A percentile compares a stretch with the other conserved stretches of the same genome.
Evolutionary conservation across 805 yeast species (phyloP).

Genomic region (Sugiyamaella boreocaroliniensis): DNA sequence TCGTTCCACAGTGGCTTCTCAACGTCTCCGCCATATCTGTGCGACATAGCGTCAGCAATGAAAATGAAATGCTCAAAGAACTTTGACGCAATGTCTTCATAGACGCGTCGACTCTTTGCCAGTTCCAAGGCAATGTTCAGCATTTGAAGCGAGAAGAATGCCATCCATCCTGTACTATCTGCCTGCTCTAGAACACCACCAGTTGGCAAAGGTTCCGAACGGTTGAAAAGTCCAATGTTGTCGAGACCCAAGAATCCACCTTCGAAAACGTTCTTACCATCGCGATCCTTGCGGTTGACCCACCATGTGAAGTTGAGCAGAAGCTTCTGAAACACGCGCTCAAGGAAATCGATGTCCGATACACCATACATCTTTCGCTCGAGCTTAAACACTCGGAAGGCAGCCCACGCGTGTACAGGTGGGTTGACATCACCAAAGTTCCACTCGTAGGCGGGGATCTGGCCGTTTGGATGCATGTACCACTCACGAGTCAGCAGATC

Average conservation of each 20-base stretch:
- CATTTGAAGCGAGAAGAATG: constrained; percentile 84
- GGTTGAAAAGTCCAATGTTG: constrained; percentile 85
- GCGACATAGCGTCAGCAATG: constrained; percentile 92
- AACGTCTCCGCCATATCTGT: constrained; percentile 41
- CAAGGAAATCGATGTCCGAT: constrained; percentile 76
- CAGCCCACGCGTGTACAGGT: constrained; percentile 96
- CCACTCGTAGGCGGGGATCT: constrained; percentile 96
- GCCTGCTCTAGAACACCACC: constrained; percentile 90
- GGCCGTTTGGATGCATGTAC: constrained; percentile 99
- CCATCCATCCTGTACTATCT: constrained; percentile 98
- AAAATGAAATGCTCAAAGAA: constrained; percentile 87
- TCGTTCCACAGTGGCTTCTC: constrained; percentile 83
- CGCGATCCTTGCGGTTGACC: constrained; percentile 85
- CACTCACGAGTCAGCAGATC: constrained; percentile 85
- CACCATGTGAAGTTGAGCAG: constrained; percentile 92
- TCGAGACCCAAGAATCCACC: constrained; percentile 93
- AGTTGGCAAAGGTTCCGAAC: constrained; percentile 89
- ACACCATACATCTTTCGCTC: constrained; percentile 80
- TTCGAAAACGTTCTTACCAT: constrained; percentile 84
- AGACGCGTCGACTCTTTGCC: constrained; percentile 76
- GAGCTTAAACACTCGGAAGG: constrained; percentile 77
- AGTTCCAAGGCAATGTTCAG: constrained; percentile 85
- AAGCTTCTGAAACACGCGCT: constrained; percentile 86
- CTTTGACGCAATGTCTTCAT: constrained; percentile 90
- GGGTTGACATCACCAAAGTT: constrained; percentile 94